Evolutionary conservation across 257 asterid species (phyloP).

Genomic region (Nicotiana benthamiana): DNA sequence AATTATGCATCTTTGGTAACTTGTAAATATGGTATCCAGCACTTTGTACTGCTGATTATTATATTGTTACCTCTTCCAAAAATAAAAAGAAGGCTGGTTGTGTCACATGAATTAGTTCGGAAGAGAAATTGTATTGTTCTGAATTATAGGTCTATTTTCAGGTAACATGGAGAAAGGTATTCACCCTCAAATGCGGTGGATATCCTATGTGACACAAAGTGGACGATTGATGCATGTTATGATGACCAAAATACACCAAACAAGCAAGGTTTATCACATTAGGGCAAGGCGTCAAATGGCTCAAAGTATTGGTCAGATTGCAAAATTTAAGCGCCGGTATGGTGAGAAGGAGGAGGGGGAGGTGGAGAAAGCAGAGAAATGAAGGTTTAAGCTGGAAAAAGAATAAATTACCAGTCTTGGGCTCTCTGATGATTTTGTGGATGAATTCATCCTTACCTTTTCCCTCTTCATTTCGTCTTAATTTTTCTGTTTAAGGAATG

Average conservation of each 20-base stretch:
- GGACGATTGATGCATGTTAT: slow-evolving; percentile 51
- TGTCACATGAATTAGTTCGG: not conserved
- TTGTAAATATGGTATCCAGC: no score
- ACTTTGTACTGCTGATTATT: no score
- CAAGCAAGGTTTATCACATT: slow-evolving; percentile 57
- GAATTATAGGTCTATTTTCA: slow-evolving; percentile 14
- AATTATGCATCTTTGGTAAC: no score
- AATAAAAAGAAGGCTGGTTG: not conserved
- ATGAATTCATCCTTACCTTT: not conserved
- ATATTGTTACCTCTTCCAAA: no score
- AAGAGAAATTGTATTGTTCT: not conserved
- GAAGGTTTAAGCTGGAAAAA: no score
- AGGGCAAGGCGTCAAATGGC: slow-evolving; percentile 72
- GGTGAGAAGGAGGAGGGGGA: slow-evolving; percentile 37
- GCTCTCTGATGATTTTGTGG: no score
- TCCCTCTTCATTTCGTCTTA: not conserved
- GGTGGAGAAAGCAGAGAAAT: slow-evolving; percentile 14
- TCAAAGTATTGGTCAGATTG: slow-evolving; percentile 58
- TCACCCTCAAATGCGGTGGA: slow-evolving; percentile 76
- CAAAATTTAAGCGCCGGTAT: slow-evolving; percentile 62
- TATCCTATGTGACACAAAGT: slow-evolving; percentile 63
- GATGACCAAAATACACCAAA: slow-evolving; percentile 61
- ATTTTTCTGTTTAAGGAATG: not conserved
- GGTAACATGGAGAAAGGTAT: slow-evolving; percentile 60
- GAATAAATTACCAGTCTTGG: no score